Evolutionary conservation across 2,329 filamentous ascomycete species (phyloP).

Genomic region (Alternaria postmessia): DNA sequence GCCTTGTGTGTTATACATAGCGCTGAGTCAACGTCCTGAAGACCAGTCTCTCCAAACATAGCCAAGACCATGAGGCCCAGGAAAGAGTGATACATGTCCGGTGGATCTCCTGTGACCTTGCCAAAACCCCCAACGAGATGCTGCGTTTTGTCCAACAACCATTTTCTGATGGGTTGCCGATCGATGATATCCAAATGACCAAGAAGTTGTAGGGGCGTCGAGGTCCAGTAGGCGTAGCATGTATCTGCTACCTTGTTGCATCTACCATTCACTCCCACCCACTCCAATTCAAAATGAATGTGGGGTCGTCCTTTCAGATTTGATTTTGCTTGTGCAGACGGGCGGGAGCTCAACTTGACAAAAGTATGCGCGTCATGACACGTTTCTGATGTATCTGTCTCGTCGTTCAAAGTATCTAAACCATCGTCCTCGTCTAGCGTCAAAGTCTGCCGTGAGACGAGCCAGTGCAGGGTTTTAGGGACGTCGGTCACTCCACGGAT

Average conservation of each 20-base stretch:
- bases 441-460: slow-evolving; percentile 57
- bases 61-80: slow-evolving; percentile 83
- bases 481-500: slow-evolving; percentile 51
- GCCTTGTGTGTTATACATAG: slow-evolving; percentile 75
- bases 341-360: slow-evolving; percentile 42
- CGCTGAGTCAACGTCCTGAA: slow-evolving; percentile 76
- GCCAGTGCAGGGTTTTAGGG: slow-evolving; percentile 54
- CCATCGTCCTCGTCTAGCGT: slow-evolving; percentile 54
- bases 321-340: slow-evolving; percentile 35
- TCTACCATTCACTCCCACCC: slow-evolving; percentile 86
- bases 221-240: slow-evolving; percentile 95
- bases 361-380: slow-evolving; percentile 53
- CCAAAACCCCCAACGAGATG: slow-evolving; percentile 72
- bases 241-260: slow-evolving; percentile 93
- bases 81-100: slow-evolving; percentile 86
- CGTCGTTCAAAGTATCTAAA: slow-evolving; percentile 48
- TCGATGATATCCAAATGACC: slow-evolving; percentile 65
- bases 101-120: slow-evolving; percentile 56
- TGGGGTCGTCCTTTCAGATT: slow-evolving; percentile 64
- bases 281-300: slow-evolving; percentile 62
- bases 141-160: slow-evolving; percentile 85
- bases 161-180: slow-evolving; percentile 70
- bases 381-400: slow-evolving; percentile 51
- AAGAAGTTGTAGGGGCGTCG: slow-evolving; percentile 62
- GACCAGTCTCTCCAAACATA: slow-evolving; percentile 71